phyloP scores from a whole-genome alignment of 805 yeast species.

The Kregervanrija pseudodelftensis region DNA sequence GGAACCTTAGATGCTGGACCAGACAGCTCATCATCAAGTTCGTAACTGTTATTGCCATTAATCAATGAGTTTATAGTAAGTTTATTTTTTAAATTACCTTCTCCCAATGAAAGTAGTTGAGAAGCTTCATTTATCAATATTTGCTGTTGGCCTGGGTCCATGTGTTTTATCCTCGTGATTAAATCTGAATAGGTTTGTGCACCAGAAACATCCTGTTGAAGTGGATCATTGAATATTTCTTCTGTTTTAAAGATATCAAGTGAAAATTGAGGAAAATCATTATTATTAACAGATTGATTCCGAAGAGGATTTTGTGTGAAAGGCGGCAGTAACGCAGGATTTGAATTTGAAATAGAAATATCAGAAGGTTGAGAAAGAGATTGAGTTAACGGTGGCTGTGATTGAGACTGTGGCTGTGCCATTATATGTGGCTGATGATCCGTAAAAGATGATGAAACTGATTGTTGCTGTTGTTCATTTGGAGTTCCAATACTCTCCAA shows the following conservation, averaged over 20 bases:
- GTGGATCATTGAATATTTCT: conserved; percentile 4
- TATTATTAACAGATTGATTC: conserved; percentile 3
- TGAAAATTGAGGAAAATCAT: conserved; percentile 16
- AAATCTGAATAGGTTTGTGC: no score
- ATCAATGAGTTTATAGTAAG: no score
- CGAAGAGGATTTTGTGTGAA: conserved; percentile 8
- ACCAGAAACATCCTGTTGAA: no score
- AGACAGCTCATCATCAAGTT: no score
- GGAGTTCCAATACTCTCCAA: conserved; percentile 5
- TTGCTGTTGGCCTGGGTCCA: conserved; percentile 21
- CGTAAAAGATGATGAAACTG: no score
- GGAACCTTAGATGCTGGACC: no score
- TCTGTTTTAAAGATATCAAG: conserved; percentile 14
- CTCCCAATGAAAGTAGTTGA: not conserved
- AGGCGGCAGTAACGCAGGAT: conserved; percentile 2
- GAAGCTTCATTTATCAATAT: conserved; percentile 15
- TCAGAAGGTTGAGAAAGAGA: no score
- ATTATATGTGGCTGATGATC: not conserved
- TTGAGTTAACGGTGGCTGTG: not conserved
- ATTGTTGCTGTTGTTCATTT: conserved; percentile 1
- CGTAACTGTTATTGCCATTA: no score
- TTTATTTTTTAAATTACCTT: no score
- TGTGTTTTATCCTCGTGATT: conserved; percentile 13
- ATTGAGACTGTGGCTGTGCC: not conserved
- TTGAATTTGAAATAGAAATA: no score